phyloP scores from a whole-genome alignment of 2,329 filamentous ascomycete species.

The Venturia asperata region DNA sequence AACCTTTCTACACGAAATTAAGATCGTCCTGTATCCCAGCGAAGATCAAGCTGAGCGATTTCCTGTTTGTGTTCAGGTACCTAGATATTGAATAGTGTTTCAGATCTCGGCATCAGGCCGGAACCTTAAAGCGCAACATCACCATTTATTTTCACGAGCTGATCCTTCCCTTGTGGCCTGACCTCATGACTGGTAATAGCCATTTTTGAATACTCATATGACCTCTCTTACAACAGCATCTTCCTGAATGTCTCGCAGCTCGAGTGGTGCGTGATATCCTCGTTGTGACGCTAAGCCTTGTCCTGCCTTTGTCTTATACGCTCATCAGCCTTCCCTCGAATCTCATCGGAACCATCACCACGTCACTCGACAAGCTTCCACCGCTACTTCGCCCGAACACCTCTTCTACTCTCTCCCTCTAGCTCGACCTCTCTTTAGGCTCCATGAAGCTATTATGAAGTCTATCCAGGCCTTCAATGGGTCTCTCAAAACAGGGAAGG shows the following conservation, averaged over 20 bases:
- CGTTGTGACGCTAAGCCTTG: conserved; percentile 7
- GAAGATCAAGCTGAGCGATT: not conserved
- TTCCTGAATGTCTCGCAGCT: not conserved
- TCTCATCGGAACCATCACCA: not conserved
- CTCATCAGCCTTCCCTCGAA: conserved; percentile 11
- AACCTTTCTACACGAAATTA: not conserved
- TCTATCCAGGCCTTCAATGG: not conserved
- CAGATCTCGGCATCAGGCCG: not conserved
- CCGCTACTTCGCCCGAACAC: not conserved
- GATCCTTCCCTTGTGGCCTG: not conserved
- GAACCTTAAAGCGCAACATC: not conserved
- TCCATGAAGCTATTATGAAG: conserved; percentile 2
- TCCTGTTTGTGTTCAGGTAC: not conserved
- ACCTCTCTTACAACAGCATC: not conserved
- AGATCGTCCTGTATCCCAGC: not conserved
- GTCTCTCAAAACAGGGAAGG: not conserved
- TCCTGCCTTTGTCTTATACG: not conserved
- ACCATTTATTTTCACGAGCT: not conserved
- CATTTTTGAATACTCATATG: too few species aligned
- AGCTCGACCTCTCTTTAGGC: not conserved
- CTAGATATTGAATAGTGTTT: conserved; percentile 4
- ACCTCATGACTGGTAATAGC: not conserved
- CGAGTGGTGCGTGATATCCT: conserved; percentile 1
- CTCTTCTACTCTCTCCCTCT: not conserved
- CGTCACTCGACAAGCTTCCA: not conserved